phyloP scores from a whole-genome alignment of 1,284 basidiomycete species.

The Limonomyces culmigenus region DNA sequence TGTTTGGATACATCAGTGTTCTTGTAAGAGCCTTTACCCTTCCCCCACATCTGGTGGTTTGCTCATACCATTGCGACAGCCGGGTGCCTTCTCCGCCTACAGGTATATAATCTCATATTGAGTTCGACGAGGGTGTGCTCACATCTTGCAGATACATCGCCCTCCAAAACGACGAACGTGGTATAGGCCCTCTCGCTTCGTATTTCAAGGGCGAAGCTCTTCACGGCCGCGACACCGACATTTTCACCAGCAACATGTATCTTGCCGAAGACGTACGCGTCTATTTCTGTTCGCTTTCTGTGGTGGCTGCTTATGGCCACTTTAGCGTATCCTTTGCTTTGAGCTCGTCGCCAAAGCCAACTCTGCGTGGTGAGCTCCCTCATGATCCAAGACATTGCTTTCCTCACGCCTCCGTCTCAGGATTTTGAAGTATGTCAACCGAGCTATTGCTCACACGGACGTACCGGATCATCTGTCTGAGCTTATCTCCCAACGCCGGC shows the following conservation, averaged over 20 bases:
- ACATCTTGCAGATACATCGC: too few relatives aligned
- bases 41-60: not conserved
- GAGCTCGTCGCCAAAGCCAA: constrained; percentile 90
- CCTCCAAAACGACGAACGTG: constrained; percentile 75
- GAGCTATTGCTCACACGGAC: constrained; percentile 92
- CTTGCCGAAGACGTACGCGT: constrained; percentile 66
- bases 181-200: constrained; percentile 78
- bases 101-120: constrained; percentile 17
- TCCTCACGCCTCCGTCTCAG: constrained; percentile 18
- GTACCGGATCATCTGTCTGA: constrained; percentile 89
- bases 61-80: constrained; percentile 24
- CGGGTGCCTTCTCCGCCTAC: constrained; percentile 92
- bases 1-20: constrained; percentile 87
- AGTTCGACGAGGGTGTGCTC: not conserved
- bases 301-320: not conserved
- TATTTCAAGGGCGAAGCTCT: constrained; percentile 97
- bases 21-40: constrained; percentile 24
- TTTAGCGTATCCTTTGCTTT: constrained; percentile 90
- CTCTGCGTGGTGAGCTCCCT: constrained; percentile 47
- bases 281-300: not conserved
- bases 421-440: constrained; percentile 94
- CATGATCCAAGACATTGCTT: constrained; percentile 1
- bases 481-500: constrained; percentile 84
- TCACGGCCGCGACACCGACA: constrained; percentile 82
- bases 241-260: constrained; percentile 91